phyloP scores from a whole-genome alignment of 148 eudicot species.

The Rhododendron vialii region DNA sequence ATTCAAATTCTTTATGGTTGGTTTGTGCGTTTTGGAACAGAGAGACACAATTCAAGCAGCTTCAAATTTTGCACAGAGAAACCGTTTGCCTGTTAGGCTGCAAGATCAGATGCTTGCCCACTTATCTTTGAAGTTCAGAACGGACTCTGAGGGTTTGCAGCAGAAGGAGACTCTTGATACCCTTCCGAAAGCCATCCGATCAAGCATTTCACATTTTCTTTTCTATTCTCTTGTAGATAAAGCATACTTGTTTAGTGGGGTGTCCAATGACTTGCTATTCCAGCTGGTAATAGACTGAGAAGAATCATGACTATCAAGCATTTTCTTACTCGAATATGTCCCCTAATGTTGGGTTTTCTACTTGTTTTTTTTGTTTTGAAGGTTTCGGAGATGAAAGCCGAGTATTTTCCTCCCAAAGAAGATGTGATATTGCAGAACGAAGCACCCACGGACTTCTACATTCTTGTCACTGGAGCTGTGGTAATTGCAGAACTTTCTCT shows the following conservation, averaged over 20 bases:
- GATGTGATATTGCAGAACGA: slow-evolving; percentile 43
- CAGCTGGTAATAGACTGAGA: slow-evolving; percentile 61
- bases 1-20: too few relatives aligned
- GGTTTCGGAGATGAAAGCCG: slow-evolving; percentile 97
- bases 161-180: slow-evolving; percentile 82
- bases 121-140: slow-evolving; percentile 65
- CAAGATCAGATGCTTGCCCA: slow-evolving; percentile 95
- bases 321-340: neutral
- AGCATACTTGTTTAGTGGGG: slow-evolving; percentile 71
- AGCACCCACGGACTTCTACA: slow-evolving; percentile 83
- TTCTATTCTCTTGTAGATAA: slow-evolving; percentile 68
- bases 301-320: neutral
- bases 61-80: slow-evolving; percentile 71
- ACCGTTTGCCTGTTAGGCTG: slow-evolving; percentile 57
- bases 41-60: slow-evolving; percentile 89
- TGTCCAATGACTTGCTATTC: slow-evolving; percentile 79
- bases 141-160: slow-evolving; percentile 76
- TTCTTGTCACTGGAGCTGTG: slow-evolving; percentile 76
- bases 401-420: slow-evolving; percentile 51
- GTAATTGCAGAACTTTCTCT: slow-evolving; percentile 25
- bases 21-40: slow-evolving; percentile 21
- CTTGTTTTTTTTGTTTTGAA: slow-evolving; percentile 5
- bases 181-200: slow-evolving; percentile 81
- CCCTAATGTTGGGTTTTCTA: neutral
- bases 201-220: slow-evolving; percentile 76